Evolutionary conservation across 2,329 filamentous ascomycete genomes (phyloP).

Genomic region (Corynespora cassiicola): DNA sequence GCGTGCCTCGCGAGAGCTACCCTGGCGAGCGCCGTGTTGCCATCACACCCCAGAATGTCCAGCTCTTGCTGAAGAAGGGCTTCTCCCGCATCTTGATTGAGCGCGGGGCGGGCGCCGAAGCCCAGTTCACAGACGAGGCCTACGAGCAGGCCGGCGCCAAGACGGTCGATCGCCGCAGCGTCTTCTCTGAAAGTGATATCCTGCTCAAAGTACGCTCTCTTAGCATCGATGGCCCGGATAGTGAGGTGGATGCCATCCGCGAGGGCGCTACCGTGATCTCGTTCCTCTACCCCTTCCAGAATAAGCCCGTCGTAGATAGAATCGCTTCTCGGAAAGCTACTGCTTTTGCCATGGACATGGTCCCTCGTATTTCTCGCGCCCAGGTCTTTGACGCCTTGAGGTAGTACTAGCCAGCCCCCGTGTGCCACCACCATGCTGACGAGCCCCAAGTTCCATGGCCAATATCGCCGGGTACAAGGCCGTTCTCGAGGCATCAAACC

Average conservation of each 20-base stretch:
- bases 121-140: constrained; percentile 78
- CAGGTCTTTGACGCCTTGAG: constrained; percentile 84
- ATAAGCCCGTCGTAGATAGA: constrained; percentile 75
- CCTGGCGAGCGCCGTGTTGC: constrained; percentile 82
- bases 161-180: constrained; percentile 70
- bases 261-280: constrained; percentile 78
- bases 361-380: constrained; percentile 86
- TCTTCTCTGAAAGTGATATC: constrained; percentile 80
- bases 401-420: too few relatives aligned
- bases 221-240: constrained; percentile 61
- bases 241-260: constrained; percentile 73
- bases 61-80: constrained; percentile 83
- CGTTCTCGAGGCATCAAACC: constrained; percentile 86
- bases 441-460: constrained; percentile 77
- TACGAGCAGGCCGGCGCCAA: constrained; percentile 82
- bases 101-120: constrained; percentile 77
- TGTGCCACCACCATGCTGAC: constrained; percentile 13
- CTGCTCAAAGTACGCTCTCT: constrained; percentile 85
- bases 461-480: constrained; percentile 95
- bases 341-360: constrained; percentile 89
- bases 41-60: constrained; percentile 82
- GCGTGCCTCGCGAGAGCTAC: constrained; percentile 80
- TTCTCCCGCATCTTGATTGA: constrained; percentile 80
- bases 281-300: constrained; percentile 83
- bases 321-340: constrained; percentile 75